A percentile compares a stretch with the other conserved stretches of the same genome.
Conservation (phyloP, 768 basidiomycete species). For the Daedalea quercina region DNA sequence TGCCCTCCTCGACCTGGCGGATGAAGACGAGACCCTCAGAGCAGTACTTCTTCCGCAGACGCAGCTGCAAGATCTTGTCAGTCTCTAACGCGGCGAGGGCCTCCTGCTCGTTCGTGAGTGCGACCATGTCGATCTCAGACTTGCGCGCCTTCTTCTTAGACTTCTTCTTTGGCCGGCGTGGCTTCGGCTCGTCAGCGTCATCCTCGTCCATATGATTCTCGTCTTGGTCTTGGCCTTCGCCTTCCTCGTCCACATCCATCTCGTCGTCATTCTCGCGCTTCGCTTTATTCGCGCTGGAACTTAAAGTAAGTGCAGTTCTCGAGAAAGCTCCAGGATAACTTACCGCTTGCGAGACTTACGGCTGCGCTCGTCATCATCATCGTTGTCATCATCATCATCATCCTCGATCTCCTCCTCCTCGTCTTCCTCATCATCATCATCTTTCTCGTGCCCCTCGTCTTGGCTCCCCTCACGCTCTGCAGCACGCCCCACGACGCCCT, state of each 20-base stretch:
- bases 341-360: slow-evolving; percentile 9
- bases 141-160: slow-evolving; percentile 49
- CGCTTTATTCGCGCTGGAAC: slow-evolving; percentile 12
- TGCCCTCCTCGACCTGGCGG: slow-evolving; percentile 54
- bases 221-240: slow-evolving; percentile 26
- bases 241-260: slow-evolving; percentile 53
- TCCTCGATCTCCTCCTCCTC: slow-evolving; percentile 18
- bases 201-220: slow-evolving; percentile 34
- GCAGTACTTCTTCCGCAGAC: slow-evolving; percentile 80
- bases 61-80: slow-evolving; percentile 56
- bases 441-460: slow-evolving; percentile 20
- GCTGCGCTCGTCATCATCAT: slow-evolving; percentile 18
- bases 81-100: slow-evolving; percentile 64
- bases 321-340: not conserved
- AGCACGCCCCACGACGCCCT: slow-evolving; percentile 58
- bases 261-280: slow-evolving; percentile 29
- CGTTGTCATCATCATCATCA: too few species aligned
- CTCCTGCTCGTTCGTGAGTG: slow-evolving; percentile 64
- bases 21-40: slow-evolving; percentile 84
- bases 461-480: slow-evolving; percentile 33
- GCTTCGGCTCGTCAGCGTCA: slow-evolving; percentile 28
- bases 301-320: not conserved
- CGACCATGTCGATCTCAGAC: slow-evolving; percentile 65
- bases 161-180: slow-evolving; percentile 19
- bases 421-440: slow-evolving; percentile 21